Conservation (phyloP, 2,329 filamentous ascomycete species). For the Colletotrichum tamarilloi region DNA sequence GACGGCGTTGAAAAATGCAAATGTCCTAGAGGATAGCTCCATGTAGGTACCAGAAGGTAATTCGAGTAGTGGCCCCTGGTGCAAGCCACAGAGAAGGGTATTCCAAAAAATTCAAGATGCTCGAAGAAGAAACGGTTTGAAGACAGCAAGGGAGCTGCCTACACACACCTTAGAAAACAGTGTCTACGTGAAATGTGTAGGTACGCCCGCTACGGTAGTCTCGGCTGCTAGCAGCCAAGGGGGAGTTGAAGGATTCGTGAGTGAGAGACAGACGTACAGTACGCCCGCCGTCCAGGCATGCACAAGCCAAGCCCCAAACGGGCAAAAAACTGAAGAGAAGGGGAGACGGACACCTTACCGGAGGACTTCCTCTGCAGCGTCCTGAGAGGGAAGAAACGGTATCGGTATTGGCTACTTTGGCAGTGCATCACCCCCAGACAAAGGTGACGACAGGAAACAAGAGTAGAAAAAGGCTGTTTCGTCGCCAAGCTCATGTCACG, state of each 20-base stretch:
- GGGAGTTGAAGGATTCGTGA: constrained; percentile 11
- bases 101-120: not conserved
- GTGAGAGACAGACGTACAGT: not conserved
- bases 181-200: not conserved
- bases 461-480: constrained; percentile 22
- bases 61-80: not conserved
- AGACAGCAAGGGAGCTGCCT: not conserved
- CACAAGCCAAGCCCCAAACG: not conserved
- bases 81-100: constrained; percentile 13
- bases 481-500: constrained; percentile 28
- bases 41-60: not conserved
- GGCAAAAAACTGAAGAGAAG: not conserved
- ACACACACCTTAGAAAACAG: not conserved
- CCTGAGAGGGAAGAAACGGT: not conserved
- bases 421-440: constrained; percentile 12
- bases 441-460: constrained; percentile 23
- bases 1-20: constrained; percentile 11
- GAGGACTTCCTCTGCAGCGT: not conserved
- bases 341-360: not conserved
- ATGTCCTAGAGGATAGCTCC: not conserved
- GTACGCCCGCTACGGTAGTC: not conserved
- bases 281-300: not conserved
- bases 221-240: constrained; percentile 8
- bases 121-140: constrained; percentile 12
- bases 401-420: not conserved